Evolutionary conservation across 2,329 filamentous ascomycete genomes (phyloP), one percentile per base, ranked within the genome.

Genomic region (Venturia asperata): DNA sequence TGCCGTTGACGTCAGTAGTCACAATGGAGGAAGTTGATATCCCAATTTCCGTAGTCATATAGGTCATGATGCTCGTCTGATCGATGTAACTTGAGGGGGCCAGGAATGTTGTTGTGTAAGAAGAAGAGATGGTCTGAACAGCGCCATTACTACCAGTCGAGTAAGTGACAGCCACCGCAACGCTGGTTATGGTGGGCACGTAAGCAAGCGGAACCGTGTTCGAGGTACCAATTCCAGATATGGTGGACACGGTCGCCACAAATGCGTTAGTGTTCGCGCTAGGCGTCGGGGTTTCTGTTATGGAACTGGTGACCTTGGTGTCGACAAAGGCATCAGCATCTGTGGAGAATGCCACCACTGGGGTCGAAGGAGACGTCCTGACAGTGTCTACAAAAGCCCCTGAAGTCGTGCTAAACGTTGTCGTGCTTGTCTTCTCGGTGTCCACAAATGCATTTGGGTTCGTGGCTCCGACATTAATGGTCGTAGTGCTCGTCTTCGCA

Each of bases 1-100:
- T 56, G 58, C 63, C 63, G n/a, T 21, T 30, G 24, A 21, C 17
- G 58, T 64, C 52, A 6, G 49, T 61, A 4, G 63, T 58, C 15
- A 52, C 45, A 27, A 63, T 13, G 3, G 45, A 61, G 21, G 63
- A 64, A 27, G 49, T 34, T 13, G 34, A 47, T 10, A 30, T 58
- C n/a, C 37, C 55, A 11, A 43, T 13, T 34, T 43, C 34, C 6
- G 63, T 64, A 5, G 49, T 43, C 27, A 24, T 30, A n/a, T 41
- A 41, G 34, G 30, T 56, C 19, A 34, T 30, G 15, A 41, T 43
- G 34, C 27, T 43, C 11, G 62, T 42, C 24, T 27, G 34, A 49
- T 42, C 43, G 6, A 30, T 19, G 39, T 62, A 42, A 2, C 6
- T 43, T 4, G n/a, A 37, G 11, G 52, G 37, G 10, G 52, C 52